phyloP scores from a whole-genome alignment of 768 basidiomycete species.

The Lactarius psammicola region DNA sequence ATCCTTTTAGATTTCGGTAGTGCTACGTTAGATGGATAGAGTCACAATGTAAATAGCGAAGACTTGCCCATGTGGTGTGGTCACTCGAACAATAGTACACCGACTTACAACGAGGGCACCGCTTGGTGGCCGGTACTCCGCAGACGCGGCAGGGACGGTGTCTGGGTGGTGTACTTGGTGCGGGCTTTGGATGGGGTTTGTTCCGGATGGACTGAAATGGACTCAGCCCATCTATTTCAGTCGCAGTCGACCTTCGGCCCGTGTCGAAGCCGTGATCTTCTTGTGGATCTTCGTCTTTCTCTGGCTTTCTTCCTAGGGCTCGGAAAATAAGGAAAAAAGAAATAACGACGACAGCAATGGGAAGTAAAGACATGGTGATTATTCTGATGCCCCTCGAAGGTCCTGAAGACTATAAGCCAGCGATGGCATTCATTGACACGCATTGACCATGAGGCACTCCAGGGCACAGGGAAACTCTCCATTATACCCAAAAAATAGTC shows the following conservation, averaged over 20 bases:
- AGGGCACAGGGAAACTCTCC: constrained; percentile 15
- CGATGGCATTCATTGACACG: constrained; percentile 4
- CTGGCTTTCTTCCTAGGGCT: constrained; percentile 10
- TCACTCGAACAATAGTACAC: constrained; percentile 24
- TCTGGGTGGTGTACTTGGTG: constrained; percentile 9
- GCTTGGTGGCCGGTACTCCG: constrained; percentile 19
- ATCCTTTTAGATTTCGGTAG: constrained; percentile 10
- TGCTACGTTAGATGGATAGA: neutral
- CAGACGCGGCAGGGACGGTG: constrained; percentile 24
- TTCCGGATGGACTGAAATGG: constrained; percentile 5
- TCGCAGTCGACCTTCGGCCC: neutral
- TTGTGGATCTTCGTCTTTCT: constrained; percentile 9
- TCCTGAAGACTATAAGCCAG: constrained; percentile 16
- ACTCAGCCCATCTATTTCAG: neutral
- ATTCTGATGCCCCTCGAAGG: constrained; percentile 2
- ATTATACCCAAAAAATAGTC: neutral
- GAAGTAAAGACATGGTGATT: constrained; percentile 23
- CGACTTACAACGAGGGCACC: constrained; percentile 23
- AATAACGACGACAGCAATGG: constrained; percentile 20
- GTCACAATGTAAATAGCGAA: too few relatives aligned
- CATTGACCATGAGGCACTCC: constrained; percentile 25
- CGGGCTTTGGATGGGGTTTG: constrained; percentile 11
- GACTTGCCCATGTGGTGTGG: constrained; percentile 17
- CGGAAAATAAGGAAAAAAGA: constrained; percentile 20
- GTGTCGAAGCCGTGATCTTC: neutral